A percentile compares a stretch with the other conserved stretches of the same genome.
Evolutionary conservation across 148 eudicot genomes (phyloP).

Genomic region (Diospyros kaki): DNA sequence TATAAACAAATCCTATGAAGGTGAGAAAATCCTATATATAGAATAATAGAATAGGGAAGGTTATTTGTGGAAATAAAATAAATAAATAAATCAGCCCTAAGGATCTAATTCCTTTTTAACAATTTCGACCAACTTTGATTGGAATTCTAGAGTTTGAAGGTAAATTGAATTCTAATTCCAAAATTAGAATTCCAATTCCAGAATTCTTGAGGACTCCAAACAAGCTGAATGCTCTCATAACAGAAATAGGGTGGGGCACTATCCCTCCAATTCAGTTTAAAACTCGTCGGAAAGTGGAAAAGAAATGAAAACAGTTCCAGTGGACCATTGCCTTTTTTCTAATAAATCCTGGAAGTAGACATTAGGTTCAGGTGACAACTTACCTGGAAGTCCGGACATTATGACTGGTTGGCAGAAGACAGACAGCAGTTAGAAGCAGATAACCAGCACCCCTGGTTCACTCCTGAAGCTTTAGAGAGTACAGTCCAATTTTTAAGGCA

Average conservation of each 20-base stretch:
- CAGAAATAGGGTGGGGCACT: neutral
- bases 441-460: neutral
- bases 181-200: too few species aligned
- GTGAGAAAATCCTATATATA: too few species aligned
- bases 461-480: constrained; percentile 2
- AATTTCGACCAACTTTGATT: neutral
- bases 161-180: neutral
- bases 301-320: neutral
- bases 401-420: neutral
- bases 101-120: too few species aligned
- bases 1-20: too few species aligned
- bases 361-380: neutral
- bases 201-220: neutral
- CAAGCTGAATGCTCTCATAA: neutral
- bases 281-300: neutral
- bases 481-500: neutral
- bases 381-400: neutral
- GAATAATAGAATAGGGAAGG: too few species aligned
- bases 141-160: neutral
- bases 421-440: neutral
- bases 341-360: neutral
- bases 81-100: too few species aligned
- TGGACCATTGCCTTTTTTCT: neutral
- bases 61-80: too few species aligned
- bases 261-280: neutral